Base-by-base conservation (phyloP, 441 rosid species). In the Pelargonium fulgidum region DNA sequence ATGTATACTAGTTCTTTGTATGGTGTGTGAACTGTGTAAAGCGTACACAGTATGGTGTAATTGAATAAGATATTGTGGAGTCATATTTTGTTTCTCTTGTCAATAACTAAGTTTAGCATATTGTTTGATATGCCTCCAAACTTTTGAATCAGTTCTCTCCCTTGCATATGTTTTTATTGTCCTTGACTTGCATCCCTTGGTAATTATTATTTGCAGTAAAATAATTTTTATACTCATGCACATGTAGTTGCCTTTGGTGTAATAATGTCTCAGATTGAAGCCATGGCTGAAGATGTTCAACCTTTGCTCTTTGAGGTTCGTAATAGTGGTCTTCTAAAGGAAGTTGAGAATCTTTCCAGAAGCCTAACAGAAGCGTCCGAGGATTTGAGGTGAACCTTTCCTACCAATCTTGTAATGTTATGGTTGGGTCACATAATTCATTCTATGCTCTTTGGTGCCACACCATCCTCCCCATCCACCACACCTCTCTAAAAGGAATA, bases 241-340 rank as follows among this genome's bases (percentile, higher is more conserved):
- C 76, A 74, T 67, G 58, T 59, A 62, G 77, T 79, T 79, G 84
- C 74, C 72, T 79, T 80, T 82, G 86, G 78, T 90, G 82, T 89
- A 86, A 87, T 90, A 79, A 85, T 87, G 76, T 90, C 88, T n/a
- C 96, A 91, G 99, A 85, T 94, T 64, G 76, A 89, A 82, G 96
- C 93, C 86, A 91, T 93, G 92, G 85, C 97, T 64, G 96, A 88
- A 83, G 99, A 91, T 85, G 81, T 91, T 70, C 95, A 93, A 83
- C 99, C 97, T 79, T 84, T 91, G 81, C 84, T 93, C 66, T 68
- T 92, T 14, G 97, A 88, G 81, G 77, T 91, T 83, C 90, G 88
- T 72, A 84, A 89, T 54, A 86, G 89, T 17, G 96, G 91, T 77
- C 82, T 93, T 78, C 89, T 93, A 52, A 91, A 88, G 80, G 97